Percentiles rank a stretch among this genome's conserved stretches.
Conservation (phyloP, 1,284 basidiomycete species). For the Taiwanofungus camphoratus region DNA sequence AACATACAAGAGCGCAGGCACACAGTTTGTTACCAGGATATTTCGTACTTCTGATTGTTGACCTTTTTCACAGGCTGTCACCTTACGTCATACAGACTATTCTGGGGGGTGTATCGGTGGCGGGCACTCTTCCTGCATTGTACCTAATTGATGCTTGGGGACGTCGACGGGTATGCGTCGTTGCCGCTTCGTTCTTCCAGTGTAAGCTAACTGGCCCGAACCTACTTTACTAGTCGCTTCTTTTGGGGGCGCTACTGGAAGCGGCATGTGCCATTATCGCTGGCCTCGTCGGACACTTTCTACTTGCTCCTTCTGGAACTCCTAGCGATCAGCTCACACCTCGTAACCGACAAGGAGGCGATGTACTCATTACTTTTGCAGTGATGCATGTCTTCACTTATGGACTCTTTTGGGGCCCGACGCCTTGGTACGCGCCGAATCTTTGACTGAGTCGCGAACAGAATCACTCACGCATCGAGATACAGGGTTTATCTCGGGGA, state of each 20-base stretch:
- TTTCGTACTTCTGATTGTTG: background rate
- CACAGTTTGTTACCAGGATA: conserved; percentile 37
- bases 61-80: conserved; percentile 36
- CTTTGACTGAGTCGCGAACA: background rate
- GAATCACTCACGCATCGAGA: background rate
- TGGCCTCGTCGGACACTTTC: conserved; percentile 67
- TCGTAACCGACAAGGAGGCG: conserved; percentile 55
- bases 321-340: conserved; percentile 39
- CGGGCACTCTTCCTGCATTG: conserved; percentile 59
- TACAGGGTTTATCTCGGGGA: conserved; percentile 56
- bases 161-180: conserved; percentile 44
- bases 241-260: conserved; percentile 62
- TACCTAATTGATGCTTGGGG: conserved; percentile 65
- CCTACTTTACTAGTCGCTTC: conserved; percentile 44
- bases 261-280: conserved; percentile 62
- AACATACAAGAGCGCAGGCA: conserved; percentile 53
- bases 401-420: conserved; percentile 69
- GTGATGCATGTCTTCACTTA: conserved; percentile 72
- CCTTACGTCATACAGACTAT: conserved; percentile 73
- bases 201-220: background rate
- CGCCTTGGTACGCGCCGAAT: conserved; percentile 35
- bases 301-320: conserved; percentile 50
- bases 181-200: too few species aligned
- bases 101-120: conserved; percentile 63
- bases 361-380: conserved; percentile 69